Conservation (phyloP, 192 early-diverging fungal species). For the Funneliformis mosseae region DNA sequence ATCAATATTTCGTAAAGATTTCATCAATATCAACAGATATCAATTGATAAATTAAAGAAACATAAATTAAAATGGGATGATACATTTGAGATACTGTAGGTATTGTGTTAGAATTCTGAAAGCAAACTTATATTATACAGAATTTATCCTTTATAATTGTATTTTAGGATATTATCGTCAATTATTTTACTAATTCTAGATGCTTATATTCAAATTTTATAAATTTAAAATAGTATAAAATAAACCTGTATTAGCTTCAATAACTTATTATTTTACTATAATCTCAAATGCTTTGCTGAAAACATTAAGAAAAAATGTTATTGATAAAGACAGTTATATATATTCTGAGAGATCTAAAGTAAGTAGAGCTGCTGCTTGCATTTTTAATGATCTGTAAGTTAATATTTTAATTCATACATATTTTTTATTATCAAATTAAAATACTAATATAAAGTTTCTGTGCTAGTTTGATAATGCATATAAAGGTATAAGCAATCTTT, state of each 20-base stretch:
- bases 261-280: neutral
- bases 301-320: constrained; percentile 13
- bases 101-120: constrained; percentile 18
- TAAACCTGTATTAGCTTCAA: constrained; percentile 8
- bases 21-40: neutral
- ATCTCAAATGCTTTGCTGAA: constrained; percentile 13
- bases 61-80: constrained; percentile 21
- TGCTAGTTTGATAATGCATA: no score
- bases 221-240: constrained; percentile 4
- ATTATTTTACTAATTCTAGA: constrained; percentile 15
- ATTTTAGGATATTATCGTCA: constrained; percentile 13
- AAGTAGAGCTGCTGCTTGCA: constrained; percentile 24
- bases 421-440: no score
- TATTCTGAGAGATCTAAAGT: constrained; percentile 17
- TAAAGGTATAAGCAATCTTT: no score
- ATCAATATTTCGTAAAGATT: constrained; percentile 25
- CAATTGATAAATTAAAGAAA: constrained; percentile 13
- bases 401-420: no score
- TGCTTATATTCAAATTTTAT: constrained; percentile 22
- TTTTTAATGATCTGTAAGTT: constrained; percentile 29
- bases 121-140: no score
- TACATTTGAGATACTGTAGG: constrained; percentile 27
- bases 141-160: no score
- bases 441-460: no score
- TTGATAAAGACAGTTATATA: constrained; percentile 13